These are phyloP conservation scores for Monosporozyma yasuniensis DNA, from an alignment of 805 yeast genomes.

Conservation along the genomic window DNA sequence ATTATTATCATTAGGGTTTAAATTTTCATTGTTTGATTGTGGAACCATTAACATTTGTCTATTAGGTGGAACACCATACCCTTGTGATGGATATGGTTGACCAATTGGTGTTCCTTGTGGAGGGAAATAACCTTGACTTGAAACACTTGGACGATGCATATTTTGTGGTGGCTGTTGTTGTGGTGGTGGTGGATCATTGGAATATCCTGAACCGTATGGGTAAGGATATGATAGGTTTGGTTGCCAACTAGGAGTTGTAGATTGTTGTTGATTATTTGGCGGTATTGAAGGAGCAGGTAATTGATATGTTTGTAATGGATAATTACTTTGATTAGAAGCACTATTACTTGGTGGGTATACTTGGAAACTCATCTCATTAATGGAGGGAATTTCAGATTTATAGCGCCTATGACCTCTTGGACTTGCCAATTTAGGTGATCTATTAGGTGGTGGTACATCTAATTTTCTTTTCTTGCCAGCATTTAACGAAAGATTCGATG, in stretches of 20 bases:
- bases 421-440: constrained; percentile 7
- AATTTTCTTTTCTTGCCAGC: constrained; percentile 5
- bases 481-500: background rate
- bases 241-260: background rate
- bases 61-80: background rate
- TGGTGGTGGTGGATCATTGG: background rate
- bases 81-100: background rate
- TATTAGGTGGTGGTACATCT: background rate
- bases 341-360: constrained; percentile 2
- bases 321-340: background rate
- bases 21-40: background rate
- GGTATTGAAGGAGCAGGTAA: constrained; percentile 1
- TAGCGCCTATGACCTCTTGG: constrained; percentile 12
- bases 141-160: background rate
- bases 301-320: constrained; percentile 2
- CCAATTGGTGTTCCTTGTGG: background rate
- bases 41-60: background rate
- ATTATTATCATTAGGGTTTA: background rate
- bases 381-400: constrained; percentile 11
- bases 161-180: background rate
- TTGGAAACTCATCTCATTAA: constrained; percentile 4
- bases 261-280: background rate
- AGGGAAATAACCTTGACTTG: background rate
- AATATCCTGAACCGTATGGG: background rate
- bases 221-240: background rate